A percentile compares a stretch with the other conserved stretches of the same genome.
Conservation (phyloP, 768 basidiomycete species). For the Mycena vitilis region DNA sequence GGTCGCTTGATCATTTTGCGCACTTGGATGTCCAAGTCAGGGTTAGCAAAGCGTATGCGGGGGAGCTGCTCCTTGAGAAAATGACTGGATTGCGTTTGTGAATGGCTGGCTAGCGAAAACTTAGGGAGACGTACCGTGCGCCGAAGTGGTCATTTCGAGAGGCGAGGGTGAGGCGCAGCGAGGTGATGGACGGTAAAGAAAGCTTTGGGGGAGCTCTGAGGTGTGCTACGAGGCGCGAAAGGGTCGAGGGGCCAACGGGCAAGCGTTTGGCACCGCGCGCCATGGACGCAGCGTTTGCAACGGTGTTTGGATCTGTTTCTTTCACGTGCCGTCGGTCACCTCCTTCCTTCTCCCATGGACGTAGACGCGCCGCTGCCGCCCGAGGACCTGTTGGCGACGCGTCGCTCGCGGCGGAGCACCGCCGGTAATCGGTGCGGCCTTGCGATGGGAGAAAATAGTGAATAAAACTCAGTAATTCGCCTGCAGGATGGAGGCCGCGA, state of each 20-base stretch:
- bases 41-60: conserved; percentile 82
- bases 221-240: conserved; percentile 29
- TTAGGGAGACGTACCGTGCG: conserved; percentile 64
- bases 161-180: conserved; percentile 60
- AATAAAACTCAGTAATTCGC: conserved; percentile 22
- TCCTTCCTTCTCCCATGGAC: conserved; percentile 27
- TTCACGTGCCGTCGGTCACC: background rate
- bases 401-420: conserved; percentile 76
- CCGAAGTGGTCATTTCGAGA: conserved; percentile 79
- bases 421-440: conserved; percentile 77
- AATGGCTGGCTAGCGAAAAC: background rate
- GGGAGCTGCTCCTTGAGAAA: conserved; percentile 85
- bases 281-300: conserved; percentile 17
- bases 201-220: conserved; percentile 31
- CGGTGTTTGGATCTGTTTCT: conserved; percentile 11
- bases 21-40: conserved; percentile 69
- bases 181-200: conserved; percentile 22
- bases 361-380: conserved; percentile 32
- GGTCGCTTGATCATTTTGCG: conserved; percentile 64
- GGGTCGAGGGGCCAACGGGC: conserved; percentile 18
- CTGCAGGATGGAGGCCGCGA: conserved; percentile 78
- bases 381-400: conserved; percentile 61
- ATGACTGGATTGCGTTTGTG: conserved; percentile 57
- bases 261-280: conserved; percentile 24
- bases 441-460: background rate